Evolutionary conservation across 331 rosid species (phyloP), one percentile per base, ranked within the genome.

Genomic region (Saraca asoca): DNA sequence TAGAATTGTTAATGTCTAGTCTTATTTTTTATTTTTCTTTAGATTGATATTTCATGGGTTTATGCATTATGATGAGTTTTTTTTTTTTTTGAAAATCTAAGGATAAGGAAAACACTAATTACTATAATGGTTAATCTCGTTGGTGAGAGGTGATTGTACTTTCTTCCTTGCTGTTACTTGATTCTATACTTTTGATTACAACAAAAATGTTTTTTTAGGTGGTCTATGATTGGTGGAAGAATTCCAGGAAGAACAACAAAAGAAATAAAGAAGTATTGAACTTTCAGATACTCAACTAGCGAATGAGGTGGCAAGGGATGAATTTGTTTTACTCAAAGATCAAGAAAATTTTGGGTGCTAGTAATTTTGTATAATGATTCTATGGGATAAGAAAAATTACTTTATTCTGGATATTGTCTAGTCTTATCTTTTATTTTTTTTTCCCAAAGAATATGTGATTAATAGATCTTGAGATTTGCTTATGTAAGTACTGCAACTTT

Each of bases 171-270:
- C 66, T 13, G 17, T 35, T 19, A 16, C 20, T 13, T 53, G 46
- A 11, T 20, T 43, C n/a, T n/a, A n/a, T n/a, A 14, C 63, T 60
- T 72, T 56, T 18, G 51, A 66, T 18, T 75, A 63, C 38, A 31
- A 12, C 16, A 17, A 8, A 7, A 69, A 31, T n/a, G n/a, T n/a
- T n/a, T 49, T 43, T 42, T 50, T 58, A 90, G 97, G 85, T 90
- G 97, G 97, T 76, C 93, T 62, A 77, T 90, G 83, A 87, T 90
- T 72, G 97, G 95, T 82, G 97, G 97, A 54, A 85, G 97, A 82
- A 91, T 91, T 78, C 97, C 97, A 1, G 97, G 97, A 80, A 85
- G 97, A 88, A 78, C 97, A 69, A 93, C 95, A 17, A 95, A 91
- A 76, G 97, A 91, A 79, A 91, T 91, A 77, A 79, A 88, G 72